phyloP scores from a whole-genome alignment of 192 early-diverging fungal genomes.

The Entomortierella lignicola region DNA sequence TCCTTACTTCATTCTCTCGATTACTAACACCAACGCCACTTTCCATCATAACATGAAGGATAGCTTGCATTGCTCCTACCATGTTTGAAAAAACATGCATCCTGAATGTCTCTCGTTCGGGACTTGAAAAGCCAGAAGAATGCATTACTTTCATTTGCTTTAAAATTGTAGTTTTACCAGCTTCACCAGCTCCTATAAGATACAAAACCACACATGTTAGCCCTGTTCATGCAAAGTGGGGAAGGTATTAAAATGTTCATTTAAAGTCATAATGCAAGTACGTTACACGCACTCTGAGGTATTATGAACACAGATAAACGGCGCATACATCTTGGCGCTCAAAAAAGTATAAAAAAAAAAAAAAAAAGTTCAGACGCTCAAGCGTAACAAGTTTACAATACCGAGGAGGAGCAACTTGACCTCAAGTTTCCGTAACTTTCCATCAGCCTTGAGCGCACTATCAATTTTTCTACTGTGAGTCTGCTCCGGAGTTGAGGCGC shows the following conservation, averaged over 20 bases:
- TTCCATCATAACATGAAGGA: conserved; percentile 60
- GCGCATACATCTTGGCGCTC: not conserved
- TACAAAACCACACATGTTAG: not conserved
- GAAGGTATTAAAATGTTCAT: too few relatives aligned
- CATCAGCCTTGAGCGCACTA: conserved; percentile 42
- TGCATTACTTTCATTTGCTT: conserved; percentile 73
- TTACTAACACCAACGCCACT: conserved; percentile 1
- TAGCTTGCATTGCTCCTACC: conserved; percentile 59
- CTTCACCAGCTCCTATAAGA: conserved; percentile 65
- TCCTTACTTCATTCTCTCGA: conserved; percentile 26
- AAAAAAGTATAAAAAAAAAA: conserved; percentile 2
- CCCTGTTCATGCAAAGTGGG: not conserved
- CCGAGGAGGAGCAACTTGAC: conserved; percentile 53
- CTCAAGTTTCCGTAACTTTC: conserved; percentile 32
- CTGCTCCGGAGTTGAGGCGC: conserved; percentile 29
- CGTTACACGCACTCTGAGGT: too few relatives aligned
- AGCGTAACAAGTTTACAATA: too few relatives aligned
- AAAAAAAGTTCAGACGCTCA: too few relatives aligned
- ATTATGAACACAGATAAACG: not conserved
- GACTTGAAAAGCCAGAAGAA: conserved; percentile 57
- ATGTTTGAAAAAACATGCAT: conserved; percentile 61
- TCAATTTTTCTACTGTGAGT: conserved; percentile 45
- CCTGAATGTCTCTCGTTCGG: conserved; percentile 59
- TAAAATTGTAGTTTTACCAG: conserved; percentile 68
- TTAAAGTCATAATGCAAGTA: too few relatives aligned